phyloP scores from a whole-genome alignment of 106 monocot genomes.

The Dendrobium huoshanense region DNA sequence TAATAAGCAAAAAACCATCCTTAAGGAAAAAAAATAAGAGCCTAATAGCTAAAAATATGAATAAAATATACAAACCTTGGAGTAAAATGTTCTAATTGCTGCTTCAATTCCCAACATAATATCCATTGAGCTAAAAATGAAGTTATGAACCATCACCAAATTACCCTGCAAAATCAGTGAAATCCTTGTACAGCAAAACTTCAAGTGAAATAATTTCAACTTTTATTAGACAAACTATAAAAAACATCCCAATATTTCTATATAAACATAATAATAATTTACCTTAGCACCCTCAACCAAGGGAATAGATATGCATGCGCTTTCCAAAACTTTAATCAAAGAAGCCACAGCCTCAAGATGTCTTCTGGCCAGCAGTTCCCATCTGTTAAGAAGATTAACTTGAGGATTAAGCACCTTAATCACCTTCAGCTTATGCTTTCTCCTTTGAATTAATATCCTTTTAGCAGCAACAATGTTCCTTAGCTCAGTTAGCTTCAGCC shows the following conservation, averaged over 20 bases:
- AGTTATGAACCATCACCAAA: conserved; percentile 19
- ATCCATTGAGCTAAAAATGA: conserved; percentile 19
- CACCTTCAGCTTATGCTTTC: conserved; percentile 11
- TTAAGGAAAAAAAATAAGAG: background rate
- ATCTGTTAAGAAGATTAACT: conserved; percentile 8
- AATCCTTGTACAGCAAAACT: background rate
- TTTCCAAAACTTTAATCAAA: conserved; percentile 7
- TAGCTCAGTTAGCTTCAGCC: conserved; percentile 43
- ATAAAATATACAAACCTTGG: conserved; percentile 20
- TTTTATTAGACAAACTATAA: background rate
- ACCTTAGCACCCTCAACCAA: conserved; percentile 19
- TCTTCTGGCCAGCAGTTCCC: conserved; percentile 8
- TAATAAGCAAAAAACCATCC: no score
- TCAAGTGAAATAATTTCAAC: background rate
- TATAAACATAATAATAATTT: background rate
- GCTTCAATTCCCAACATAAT: conserved; percentile 37
- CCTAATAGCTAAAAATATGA: background rate
- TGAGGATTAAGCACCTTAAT: conserved; percentile 13
- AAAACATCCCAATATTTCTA: background rate
- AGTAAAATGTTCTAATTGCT: conserved; percentile 27
- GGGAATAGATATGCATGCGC: background rate
- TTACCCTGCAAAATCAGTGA: conserved; percentile 20
- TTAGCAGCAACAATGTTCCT: conserved; percentile 48
- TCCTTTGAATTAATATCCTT: conserved; percentile 10
- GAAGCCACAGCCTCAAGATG: conserved; percentile 5